Evolutionary conservation across 2,329 filamentous ascomycete species (phyloP), one percentile per base, ranked within the genome.

Genomic region (Beauveria caledonica): DNA sequence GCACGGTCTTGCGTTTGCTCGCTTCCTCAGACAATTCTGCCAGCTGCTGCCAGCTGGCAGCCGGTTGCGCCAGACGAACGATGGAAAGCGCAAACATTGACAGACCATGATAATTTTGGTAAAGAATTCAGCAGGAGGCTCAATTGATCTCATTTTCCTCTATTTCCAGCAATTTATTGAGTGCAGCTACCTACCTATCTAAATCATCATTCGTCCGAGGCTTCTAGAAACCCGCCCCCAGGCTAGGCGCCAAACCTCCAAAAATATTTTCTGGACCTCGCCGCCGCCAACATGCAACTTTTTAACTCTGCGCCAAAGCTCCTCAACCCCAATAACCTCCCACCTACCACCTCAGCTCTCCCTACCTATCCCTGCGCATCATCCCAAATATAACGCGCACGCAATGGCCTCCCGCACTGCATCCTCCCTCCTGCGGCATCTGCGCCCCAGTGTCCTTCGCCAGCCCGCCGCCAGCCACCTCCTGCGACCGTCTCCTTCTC

Each of bases 361-460:
- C 13, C 25, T 19, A 6, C 4, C 10, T 54, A 36, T 46, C 45
- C n/a, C 15, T 15, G 23, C 59, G n/a, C 27, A 62, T 60, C 56
- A 62, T 27, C 57, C 49, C 48, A 46, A 25, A 15, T 13, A 27
- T 29, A 45, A 29, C 36, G n/a, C 48, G 7, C 39, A 17, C 55
- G 61, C 58, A 61, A 74, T 74, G 72, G 68, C 71, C 19, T 67
- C 70, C 25, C 67, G 65, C 64, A 56, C 68, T 54, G 60, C 55
- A 25, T 48, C 66, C 17, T 59, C 62, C n/a, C 50, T 64, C 21
- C 46, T 63, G 60, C 62, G 66, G 15, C 64, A 53, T 52, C n/a
- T 62, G 49, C 59, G 62, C 6, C 55, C 58, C 39, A 17, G 44
- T 21, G 42, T 50, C 19, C 23, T 66, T 62, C 19, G 60, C 60